Base-by-base conservation (phyloP, 371 early-diverging fungal species). In the Phascolomyces articulosus region DNA sequence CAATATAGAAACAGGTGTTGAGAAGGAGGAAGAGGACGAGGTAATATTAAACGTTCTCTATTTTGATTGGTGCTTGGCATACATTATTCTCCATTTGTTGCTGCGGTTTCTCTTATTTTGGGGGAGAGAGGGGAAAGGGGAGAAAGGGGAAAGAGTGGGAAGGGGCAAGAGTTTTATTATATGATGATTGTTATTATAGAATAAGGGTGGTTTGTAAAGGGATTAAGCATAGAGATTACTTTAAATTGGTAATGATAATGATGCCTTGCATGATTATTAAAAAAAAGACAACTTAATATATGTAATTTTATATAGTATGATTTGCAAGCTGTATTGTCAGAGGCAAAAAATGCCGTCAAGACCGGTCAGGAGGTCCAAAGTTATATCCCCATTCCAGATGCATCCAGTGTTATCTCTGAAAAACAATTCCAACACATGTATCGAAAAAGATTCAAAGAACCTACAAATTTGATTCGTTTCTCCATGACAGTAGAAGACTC, bases 361-460 rank as follows among this genome's bases (percentile, higher is more conserved):
- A 85, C 85, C 2, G 84, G 86, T 56, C 85, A 84, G 24, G 66
- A 75, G 23, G 76, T 85, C 38, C 78, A 82, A 62, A 72, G 79
- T 9, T 90, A 89, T 64, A 98, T 98, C 65, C 98, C 98, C 3
- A 94, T 93, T 3, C 98, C 98, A 18, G 93, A 96, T 80, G 97
- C 98, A 20, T 90, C 91, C 23, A 76, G 77, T 34, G 73, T 74
- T 51, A 85, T 91, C 18, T 53, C 66, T 24, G 62, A 63, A 2
- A 77, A 82, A 23, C 86, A 90, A 38, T 93, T 90, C 66, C 79
- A 81, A 11, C 71, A 70, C 28, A 83, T 90, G 51, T 95, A 98
- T 69, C 79, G 85, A 10, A 79, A 75, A 31, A 75, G 60, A 11
- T 95, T 87, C 71, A 76, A 86, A 29, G 86, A 87, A 34, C 94